phyloP scores from a whole-genome alignment of 106 monocot species.

The Dioscorea alata region DNA sequence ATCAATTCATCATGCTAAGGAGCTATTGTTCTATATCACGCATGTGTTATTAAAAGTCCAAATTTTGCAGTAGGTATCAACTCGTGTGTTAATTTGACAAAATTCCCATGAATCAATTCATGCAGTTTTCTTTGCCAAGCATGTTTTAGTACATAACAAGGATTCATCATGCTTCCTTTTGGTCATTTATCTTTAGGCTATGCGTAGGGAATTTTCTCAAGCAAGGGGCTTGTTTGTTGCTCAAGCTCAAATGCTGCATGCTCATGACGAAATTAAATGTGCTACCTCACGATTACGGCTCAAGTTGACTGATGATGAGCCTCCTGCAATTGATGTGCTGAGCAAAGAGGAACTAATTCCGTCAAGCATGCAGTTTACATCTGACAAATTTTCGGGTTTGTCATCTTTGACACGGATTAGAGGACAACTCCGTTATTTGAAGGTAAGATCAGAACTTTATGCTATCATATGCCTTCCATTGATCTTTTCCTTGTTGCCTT shows the following conservation, averaged over 20 bases:
- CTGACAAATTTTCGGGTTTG: conserved; percentile 68
- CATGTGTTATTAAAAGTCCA: too few species aligned
- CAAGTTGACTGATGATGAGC: conserved; percentile 65
- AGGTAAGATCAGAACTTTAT: conserved; percentile 32
- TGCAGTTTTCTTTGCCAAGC: too few species aligned
- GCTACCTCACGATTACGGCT: conserved; percentile 70
- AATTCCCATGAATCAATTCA: too few species aligned
- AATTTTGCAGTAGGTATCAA: too few species aligned
- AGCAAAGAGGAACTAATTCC: conserved; percentile 64
- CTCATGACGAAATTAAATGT: conserved; percentile 90
- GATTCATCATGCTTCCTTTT: not conserved
- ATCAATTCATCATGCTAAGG: too few species aligned
- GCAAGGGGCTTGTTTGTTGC: conserved; percentile 67
- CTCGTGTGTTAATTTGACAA: too few species aligned
- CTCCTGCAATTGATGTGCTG: conserved; percentile 51
- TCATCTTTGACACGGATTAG: conserved; percentile 58
- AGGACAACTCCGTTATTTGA: conserved; percentile 93
- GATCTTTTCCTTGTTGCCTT: too few species aligned
- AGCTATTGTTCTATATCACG: too few species aligned
- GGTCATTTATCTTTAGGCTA: conserved; percentile 38
- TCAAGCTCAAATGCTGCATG: conserved; percentile 78
- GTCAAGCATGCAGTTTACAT: conserved; percentile 69
- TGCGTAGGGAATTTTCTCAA: conserved; percentile 90
- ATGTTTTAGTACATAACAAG: not conserved
- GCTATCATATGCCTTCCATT: not conserved